These are phyloP conservation scores for Sphagnum fallax DNA, from an alignment of 228 moss, liverwort and hornwort genomes.

Conservation along the genomic window DNA sequence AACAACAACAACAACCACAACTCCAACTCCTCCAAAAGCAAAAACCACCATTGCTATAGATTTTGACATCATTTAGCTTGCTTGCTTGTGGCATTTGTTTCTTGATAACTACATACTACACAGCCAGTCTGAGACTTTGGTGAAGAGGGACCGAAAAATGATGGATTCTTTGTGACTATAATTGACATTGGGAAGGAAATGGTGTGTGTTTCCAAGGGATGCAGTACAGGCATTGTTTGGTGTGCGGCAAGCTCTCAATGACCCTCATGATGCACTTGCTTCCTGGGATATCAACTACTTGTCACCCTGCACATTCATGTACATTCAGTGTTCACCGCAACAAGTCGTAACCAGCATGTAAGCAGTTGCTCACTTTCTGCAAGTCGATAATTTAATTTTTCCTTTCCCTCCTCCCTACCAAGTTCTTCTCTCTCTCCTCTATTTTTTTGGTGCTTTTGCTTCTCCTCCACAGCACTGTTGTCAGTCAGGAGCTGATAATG, in stretches of 20 bases:
- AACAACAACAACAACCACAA: no score
- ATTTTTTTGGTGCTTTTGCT: no score
- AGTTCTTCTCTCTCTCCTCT: no score
- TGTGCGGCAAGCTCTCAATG: conserved; percentile 33
- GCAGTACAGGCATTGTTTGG: conserved; percentile 39
- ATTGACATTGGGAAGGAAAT: background rate
- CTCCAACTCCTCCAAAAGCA: no score
- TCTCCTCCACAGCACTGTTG: no score
- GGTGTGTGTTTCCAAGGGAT: background rate
- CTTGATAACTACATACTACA: no score
- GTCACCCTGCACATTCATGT: conserved; percentile 55
- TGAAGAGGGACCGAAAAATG: background rate
- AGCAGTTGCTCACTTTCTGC: background rate
- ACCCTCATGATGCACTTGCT: conserved; percentile 40
- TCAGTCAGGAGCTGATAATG: no score
- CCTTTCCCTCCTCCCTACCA: background rate
- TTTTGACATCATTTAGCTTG: no score
- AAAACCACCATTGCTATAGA: no score
- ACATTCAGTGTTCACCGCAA: conserved; percentile 31
- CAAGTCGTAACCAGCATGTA: conserved; percentile 41
- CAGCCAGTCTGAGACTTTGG: no score
- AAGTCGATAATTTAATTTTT: no score
- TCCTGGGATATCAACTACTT: conserved; percentile 57
- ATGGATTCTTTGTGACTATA: background rate
- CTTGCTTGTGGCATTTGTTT: no score